A percentile compares a stretch with the other conserved stretches of the same genome.
Evolutionary conservation across 805 yeast species (phyloP).

Genomic region (Myxozyma geophila): DNA sequence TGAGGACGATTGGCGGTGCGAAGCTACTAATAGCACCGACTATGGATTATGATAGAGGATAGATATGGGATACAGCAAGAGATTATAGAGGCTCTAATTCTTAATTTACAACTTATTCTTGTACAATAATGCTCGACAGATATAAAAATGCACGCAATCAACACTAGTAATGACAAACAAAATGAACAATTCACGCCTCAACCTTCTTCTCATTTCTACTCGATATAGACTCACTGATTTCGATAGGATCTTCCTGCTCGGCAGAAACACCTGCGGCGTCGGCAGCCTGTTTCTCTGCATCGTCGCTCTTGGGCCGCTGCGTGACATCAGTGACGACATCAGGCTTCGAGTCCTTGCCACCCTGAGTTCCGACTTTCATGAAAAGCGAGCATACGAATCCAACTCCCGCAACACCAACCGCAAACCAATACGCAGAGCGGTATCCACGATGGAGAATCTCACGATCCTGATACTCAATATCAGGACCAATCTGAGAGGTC

Average conservation of each 20-base stretch:
- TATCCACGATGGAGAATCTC: constrained; percentile 27
- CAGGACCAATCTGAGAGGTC: constrained; percentile 39
- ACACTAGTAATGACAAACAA: too few species aligned
- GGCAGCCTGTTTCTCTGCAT: background rate
- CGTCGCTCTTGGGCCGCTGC: background rate
- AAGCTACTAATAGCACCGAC: too few species aligned
- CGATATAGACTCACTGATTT: too few species aligned
- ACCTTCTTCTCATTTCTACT: background rate
- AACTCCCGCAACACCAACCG: constrained; percentile 45
- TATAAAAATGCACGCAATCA: too few species aligned
- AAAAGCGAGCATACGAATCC: constrained; percentile 43
- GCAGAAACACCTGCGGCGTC: background rate
- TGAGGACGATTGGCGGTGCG: too few species aligned
- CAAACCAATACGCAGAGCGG: constrained; percentile 39
- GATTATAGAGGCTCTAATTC: too few species aligned
- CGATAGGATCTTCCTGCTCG: too few species aligned
- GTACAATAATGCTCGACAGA: too few species aligned
- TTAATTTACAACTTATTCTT: too few species aligned
- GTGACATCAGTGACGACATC: background rate
- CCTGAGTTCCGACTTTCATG: constrained; percentile 46
- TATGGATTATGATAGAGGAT: too few species aligned
- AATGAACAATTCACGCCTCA: background rate
- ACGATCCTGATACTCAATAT: constrained; percentile 12
- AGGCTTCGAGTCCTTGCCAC: constrained; percentile 18
- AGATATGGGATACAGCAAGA: too few species aligned